Base-by-base conservation (phyloP, 768 basidiomycete species). In the Trametes sanguinea region DNA sequence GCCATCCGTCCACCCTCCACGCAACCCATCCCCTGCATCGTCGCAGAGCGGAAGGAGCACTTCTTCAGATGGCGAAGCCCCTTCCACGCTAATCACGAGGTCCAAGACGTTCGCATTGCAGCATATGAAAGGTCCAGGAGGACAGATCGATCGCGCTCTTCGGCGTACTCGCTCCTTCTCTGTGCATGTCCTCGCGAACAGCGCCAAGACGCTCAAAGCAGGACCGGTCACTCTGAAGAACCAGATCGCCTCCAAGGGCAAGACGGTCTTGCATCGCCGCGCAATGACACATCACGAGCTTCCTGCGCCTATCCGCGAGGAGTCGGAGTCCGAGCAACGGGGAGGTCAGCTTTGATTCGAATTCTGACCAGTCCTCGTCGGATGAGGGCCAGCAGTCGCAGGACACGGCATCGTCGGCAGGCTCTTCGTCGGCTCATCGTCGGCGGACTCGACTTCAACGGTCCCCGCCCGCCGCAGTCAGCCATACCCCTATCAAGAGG, bases 391-490 rank as follows among this genome's bases (percentile, higher is more conserved):
- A 16, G 8, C 7, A 14, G 29, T 22, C 48, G 48, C 29, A 50
- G 11, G 13, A 4, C 6, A 50, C 27, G 48, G 11, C 29, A n/a
- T 33, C 48, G 10, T 11, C 30, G 4, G 30, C 48, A 8, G 17
- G 17, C 4, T 4, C 30, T 13, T 5, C 48, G 7, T 22, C 48
- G 2, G 11, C 48, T 22, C 29, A 13, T 33, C 48, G 10, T 2
- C 30, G 4, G 30, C 48, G 3, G 17, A 10, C 4, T 4, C 30
- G 22, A 5, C 48, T 14, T 10, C 29, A 4, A 11, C 29, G 29
- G 35, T 27, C 29, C 7, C 27, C 17, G 56, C 37, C 57, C 51
- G 57, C 57, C 57, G 42, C 57, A 10, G 56, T 45, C 57, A 59
- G 57, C 57, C 57, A 39, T 50, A 10, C 42, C 4, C 13, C 17